Percentiles rank a stretch among this genome's conserved stretches.
These are phyloP conservation scores for Raphanus sativus DNA, from an alignment of 345 rosid species.

Conservation along the genomic window DNA sequence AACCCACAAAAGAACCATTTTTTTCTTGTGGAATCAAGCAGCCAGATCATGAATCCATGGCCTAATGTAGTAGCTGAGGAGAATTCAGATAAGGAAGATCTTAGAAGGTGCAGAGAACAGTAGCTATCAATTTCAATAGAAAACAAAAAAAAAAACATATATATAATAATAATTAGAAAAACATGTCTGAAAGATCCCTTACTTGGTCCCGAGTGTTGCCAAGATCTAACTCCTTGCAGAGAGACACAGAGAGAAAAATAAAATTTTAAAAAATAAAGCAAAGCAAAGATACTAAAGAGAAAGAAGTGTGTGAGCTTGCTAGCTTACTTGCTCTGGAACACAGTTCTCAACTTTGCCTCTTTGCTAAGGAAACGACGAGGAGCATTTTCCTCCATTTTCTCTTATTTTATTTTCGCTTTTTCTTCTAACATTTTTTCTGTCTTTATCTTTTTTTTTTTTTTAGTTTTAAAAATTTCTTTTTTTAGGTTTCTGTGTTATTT, in stretches of 20 bases:
- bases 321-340: background rate
- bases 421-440: background rate
- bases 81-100: constrained; percentile 11
- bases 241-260: background rate
- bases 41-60: constrained; percentile 4
- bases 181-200: constrained; percentile 14
- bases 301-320: background rate
- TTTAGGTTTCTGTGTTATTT: background rate
- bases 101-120: constrained; percentile 25
- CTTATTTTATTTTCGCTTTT: background rate
- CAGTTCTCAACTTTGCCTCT: constrained; percentile 30
- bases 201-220: constrained; percentile 24
- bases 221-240: constrained; percentile 8
- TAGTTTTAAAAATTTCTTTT: background rate
- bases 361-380: constrained; percentile 31
- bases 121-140: constrained; percentile 8
- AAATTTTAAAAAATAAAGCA: background rate
- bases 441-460: background rate
- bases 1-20: background rate
- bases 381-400: background rate
- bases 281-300: constrained; percentile 22
- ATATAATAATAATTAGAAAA: background rate
- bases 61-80: constrained; percentile 13
- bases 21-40: constrained; percentile 1
- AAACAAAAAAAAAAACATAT: background rate